These are phyloP conservation scores for Chlamydomonas incerta DNA, from an alignment of 139 green algal genomes.

Conservation along the genomic window DNA sequence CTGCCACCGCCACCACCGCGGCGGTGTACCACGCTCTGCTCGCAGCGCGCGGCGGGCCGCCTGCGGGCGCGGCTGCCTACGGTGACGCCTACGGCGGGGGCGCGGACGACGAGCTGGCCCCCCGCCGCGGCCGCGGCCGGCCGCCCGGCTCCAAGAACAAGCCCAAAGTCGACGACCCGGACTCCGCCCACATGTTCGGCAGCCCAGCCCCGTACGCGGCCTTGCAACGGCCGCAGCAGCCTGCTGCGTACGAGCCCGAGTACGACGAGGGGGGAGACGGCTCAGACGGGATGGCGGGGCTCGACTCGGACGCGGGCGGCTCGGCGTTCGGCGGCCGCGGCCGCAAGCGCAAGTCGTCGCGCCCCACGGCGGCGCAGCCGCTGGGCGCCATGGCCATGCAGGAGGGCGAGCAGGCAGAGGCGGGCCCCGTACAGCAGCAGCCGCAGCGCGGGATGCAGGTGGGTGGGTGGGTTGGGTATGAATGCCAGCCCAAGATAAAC, in stretches of 20 bases:
- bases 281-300: too few relatives aligned
- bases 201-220: background rate
- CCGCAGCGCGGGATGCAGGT: too few relatives aligned
- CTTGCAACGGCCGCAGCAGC: background rate
- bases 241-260: background rate
- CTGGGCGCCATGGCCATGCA: background rate
- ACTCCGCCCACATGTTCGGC: background rate
- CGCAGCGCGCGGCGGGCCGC: too few relatives aligned
- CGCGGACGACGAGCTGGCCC: background rate
- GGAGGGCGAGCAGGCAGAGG: background rate
- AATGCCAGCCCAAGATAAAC: too few relatives aligned
- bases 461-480: too few relatives aligned
- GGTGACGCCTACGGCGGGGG: background rate
- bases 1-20: too few relatives aligned
- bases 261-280: background rate
- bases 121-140: background rate
- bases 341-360: conserved; percentile 16
- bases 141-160: conserved; percentile 9
- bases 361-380: conserved; percentile 1
- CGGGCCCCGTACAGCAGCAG: background rate
- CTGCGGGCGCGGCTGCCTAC: too few relatives aligned
- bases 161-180: background rate
- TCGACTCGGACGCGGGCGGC: too few relatives aligned
- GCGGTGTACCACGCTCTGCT: too few relatives aligned
- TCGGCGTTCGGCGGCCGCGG: background rate